A percentile compares a stretch with the other conserved stretches of the same genome.
Evolutionary conservation across 1,284 basidiomycete genomes (phyloP).

Genomic region (Paramarasmius palmivorus): DNA sequence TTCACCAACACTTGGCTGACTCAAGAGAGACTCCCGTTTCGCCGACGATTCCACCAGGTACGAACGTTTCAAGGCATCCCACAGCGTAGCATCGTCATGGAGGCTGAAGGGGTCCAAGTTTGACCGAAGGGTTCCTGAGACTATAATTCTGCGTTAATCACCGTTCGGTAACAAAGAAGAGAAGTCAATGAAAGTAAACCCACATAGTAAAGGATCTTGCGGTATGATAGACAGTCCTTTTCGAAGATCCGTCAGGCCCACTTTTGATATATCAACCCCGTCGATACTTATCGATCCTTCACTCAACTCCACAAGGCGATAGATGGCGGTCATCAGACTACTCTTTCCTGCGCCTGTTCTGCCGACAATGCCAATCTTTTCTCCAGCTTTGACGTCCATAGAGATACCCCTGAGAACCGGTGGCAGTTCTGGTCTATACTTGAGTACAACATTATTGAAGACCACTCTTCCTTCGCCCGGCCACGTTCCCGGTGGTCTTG

Average conservation of each 20-base stretch:
- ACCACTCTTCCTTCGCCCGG: slow-evolving; percentile 64
- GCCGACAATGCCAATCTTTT: slow-evolving; percentile 86
- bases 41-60: slow-evolving; percentile 64
- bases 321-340: slow-evolving; percentile 39
- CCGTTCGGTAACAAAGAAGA: slow-evolving; percentile 21
- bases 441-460: slow-evolving; percentile 63
- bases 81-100: slow-evolving; percentile 75
- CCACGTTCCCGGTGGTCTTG: slow-evolving; percentile 65
- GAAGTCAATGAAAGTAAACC: slow-evolving; percentile 4
- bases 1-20: slow-evolving; percentile 11
- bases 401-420: slow-evolving; percentile 67
- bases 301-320: slow-evolving; percentile 63
- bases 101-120: slow-evolving; percentile 83
- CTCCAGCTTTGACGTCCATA: slow-evolving; percentile 69
- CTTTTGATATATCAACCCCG: slow-evolving; percentile 64
- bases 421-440: slow-evolving; percentile 73
- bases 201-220: slow-evolving; percentile 71
- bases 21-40: slow-evolving; percentile 32
- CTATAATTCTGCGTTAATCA: slow-evolving; percentile 26
- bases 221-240: slow-evolving; percentile 83
- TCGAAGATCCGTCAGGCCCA: slow-evolving; percentile 68
- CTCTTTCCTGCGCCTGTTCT: slow-evolving; percentile 82
- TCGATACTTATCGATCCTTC: slow-evolving; percentile 69
- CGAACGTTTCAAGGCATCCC: slow-evolving; percentile 81
- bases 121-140: slow-evolving; percentile 78